phyloP scores from a whole-genome alignment of 2,329 filamentous ascomycete genomes.

The Claviceps humidiphila region DNA sequence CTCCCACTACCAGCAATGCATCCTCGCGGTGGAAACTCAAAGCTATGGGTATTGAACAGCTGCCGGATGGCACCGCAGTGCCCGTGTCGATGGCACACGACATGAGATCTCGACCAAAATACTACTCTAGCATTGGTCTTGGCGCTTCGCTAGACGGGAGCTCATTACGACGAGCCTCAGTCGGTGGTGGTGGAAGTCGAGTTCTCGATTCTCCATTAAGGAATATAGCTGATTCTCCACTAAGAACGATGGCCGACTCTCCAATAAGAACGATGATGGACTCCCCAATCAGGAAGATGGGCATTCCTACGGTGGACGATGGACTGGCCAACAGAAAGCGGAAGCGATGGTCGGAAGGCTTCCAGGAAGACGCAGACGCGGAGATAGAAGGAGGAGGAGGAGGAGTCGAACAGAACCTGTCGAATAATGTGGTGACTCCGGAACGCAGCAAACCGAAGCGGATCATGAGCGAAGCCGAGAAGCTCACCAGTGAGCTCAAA shows the following conservation, averaged over 20 bases:
- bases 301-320: constrained; percentile 2
- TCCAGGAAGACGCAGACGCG: constrained; percentile 15
- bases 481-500: constrained; percentile 26
- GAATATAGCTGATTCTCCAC: no score
- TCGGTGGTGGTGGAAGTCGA: background rate
- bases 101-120: constrained; percentile 12
- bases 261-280: background rate
- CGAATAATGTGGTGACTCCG: background rate
- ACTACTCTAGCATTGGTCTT: constrained; percentile 1
- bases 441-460: constrained; percentile 22
- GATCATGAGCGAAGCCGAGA: constrained; percentile 29
- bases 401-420: background rate
- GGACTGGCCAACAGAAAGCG: constrained; percentile 15
- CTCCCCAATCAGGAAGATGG: constrained; percentile 1
- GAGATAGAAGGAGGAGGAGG: constrained; percentile 3
- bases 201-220: background rate
- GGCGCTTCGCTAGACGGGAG: background rate
- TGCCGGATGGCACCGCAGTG: constrained; percentile 39
- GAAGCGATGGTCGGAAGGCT: constrained; percentile 17
- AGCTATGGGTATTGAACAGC: constrained; percentile 37
- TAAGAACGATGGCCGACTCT: no score
- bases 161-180: constrained; percentile 2
- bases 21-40: constrained; percentile 34
- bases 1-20: constrained; percentile 21
- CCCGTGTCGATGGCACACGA: constrained; percentile 37